phyloP scores from a whole-genome alignment of 306 rosid genomes.

The Oemleria cerasiformis region DNA sequence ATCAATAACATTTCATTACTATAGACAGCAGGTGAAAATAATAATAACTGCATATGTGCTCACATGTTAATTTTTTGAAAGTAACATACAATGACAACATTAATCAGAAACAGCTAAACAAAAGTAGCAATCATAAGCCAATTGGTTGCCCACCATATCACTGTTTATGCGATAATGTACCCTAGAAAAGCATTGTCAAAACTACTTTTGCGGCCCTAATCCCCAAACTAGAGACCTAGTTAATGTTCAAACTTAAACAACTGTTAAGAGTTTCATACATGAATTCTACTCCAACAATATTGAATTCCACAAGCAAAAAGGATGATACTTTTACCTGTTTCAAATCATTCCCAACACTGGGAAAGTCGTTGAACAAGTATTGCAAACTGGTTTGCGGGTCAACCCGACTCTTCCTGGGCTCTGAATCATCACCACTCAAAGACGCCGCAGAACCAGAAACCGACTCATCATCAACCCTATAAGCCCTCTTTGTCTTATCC shows the following conservation, averaged over 20 bases:
- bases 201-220: not conserved
- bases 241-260: not conserved
- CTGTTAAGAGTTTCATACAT: not conserved
- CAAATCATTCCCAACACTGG: constrained; percentile 67
- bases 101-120: not conserved
- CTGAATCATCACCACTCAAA: constrained; percentile 33
- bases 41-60: not conserved
- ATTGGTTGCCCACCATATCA: not conserved
- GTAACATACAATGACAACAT: not conserved
- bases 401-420: constrained; percentile 29
- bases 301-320: not conserved
- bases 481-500: constrained; percentile 32
- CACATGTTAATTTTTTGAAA: not conserved
- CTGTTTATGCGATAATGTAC: not conserved
- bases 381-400: constrained; percentile 45
- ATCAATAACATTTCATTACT: not conserved
- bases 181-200: not conserved
- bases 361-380: constrained; percentile 61
- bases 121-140: not conserved
- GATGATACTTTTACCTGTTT: constrained; percentile 44
- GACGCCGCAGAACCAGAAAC: constrained; percentile 13
- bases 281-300: not conserved
- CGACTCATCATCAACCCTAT: constrained; percentile 35
- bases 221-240: not conserved
- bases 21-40: not conserved